These are phyloP conservation scores for Actinomortierella ambigua DNA, from an alignment of 371 early-diverging fungal genomes.

Conservation along the genomic window DNA sequence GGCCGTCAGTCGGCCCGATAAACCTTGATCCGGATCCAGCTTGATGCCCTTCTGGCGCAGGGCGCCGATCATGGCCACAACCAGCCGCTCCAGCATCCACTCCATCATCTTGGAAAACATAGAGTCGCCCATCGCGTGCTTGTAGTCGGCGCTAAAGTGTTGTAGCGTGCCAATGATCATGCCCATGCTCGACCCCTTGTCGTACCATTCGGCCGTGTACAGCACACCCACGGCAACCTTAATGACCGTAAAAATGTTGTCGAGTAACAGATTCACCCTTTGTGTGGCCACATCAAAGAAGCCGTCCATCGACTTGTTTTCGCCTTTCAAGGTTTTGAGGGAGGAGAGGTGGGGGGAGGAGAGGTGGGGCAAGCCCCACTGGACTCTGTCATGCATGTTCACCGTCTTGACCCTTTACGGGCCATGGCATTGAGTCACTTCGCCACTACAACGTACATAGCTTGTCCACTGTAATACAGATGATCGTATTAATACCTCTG, in stretches of 20 bases:
- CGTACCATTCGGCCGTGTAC: constrained; percentile 90
- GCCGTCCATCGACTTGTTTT: constrained; percentile 74
- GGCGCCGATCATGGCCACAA: constrained; percentile 84
- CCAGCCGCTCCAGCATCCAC: constrained; percentile 83
- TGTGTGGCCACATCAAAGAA: constrained; percentile 82
- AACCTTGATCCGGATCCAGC: constrained; percentile 54
- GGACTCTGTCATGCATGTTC: too few relatives aligned
- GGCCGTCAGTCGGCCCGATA: constrained; percentile 51
- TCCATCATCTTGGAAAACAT: constrained; percentile 84
- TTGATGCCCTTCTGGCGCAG: constrained; percentile 78
- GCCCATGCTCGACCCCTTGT: constrained; percentile 69
- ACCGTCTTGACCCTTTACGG: too few relatives aligned
- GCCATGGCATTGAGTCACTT: too few relatives aligned
- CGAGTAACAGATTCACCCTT: constrained; percentile 73
- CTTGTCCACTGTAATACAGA: too few relatives aligned
- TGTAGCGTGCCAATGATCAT: constrained; percentile 86
- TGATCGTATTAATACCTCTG: too few relatives aligned
- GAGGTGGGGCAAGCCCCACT: too few relatives aligned
- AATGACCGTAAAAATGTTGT: constrained; percentile 85
- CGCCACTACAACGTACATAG: too few relatives aligned
- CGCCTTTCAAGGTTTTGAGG: too few relatives aligned
- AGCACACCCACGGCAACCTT: constrained; percentile 72
- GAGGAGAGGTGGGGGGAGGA: too few relatives aligned
- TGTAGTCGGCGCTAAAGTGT: constrained; percentile 89
- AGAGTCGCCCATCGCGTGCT: constrained; percentile 79